Evolutionary conservation across 2,329 filamentous ascomycete genomes (phyloP).

Genomic region (Aspergillus cejpii): DNA sequence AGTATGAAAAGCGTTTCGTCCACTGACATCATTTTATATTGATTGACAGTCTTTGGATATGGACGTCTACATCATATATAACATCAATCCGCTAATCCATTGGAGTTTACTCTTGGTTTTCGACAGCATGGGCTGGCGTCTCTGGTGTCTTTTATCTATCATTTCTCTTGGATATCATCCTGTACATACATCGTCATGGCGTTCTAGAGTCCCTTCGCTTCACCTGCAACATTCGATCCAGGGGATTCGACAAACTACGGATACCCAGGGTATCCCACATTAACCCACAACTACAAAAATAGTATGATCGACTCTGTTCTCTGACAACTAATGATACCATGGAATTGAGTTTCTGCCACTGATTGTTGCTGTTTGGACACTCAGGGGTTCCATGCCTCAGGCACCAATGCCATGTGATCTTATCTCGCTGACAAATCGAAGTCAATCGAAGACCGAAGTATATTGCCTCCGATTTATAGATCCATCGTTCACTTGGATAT

Average conservation of each 20-base stretch:
- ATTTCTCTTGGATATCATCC: neutral
- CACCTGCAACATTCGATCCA: too few relatives aligned
- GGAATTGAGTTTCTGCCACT: too few relatives aligned
- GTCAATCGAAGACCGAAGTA: conserved; percentile 26
- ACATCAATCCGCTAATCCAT: neutral
- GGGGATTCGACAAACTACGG: too few relatives aligned
- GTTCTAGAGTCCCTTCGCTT: too few relatives aligned
- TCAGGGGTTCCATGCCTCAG: neutral
- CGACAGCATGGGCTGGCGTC: neutral
- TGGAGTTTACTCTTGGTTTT: neutral
- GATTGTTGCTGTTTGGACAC: neutral
- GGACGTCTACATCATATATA: neutral
- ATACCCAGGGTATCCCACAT: too few relatives aligned
- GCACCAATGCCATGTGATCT: conserved; percentile 1
- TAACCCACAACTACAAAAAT: too few relatives aligned
- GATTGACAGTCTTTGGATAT: neutral
- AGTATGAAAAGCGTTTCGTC: conserved; percentile 17
- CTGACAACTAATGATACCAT: too few relatives aligned
- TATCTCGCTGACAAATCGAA: conserved; percentile 35
- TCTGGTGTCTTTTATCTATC: neutral
- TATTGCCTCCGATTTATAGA: conserved; percentile 8
- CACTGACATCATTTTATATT: too few relatives aligned
- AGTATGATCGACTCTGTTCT: too few relatives aligned
- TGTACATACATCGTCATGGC: neutral
- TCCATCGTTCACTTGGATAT: too few relatives aligned